Evolutionary conservation across 805 yeast species (phyloP).

Genomic region (Candida xyloterini): DNA sequence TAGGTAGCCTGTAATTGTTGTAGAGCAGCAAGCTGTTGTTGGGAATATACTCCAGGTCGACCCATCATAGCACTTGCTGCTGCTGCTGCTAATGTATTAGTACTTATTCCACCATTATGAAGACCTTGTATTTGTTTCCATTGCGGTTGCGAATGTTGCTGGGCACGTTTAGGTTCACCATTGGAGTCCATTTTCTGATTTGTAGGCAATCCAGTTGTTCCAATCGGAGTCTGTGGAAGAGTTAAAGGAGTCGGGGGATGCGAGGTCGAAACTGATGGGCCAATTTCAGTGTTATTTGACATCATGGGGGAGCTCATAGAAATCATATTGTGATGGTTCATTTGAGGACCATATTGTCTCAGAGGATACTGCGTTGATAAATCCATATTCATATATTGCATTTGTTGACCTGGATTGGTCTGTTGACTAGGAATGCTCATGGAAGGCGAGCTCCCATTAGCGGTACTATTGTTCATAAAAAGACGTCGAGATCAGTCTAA

Average conservation of each 20-base stretch:
- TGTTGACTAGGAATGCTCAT: conserved; percentile 4
- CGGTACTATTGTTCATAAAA: conserved; percentile 6
- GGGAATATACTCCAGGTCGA: conserved; percentile 24
- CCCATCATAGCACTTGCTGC: conserved; percentile 28
- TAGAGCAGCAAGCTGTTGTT: conserved; percentile 25
- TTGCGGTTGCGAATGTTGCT: conserved; percentile 13
- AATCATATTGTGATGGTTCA: conserved; percentile 11
- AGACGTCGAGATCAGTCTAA: no score
- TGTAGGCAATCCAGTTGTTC: background rate
- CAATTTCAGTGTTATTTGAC: conserved; percentile 1
- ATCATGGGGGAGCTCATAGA: conserved; percentile 12
- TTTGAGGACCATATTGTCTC: conserved; percentile 11
- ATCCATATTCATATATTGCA: conserved; percentile 13
- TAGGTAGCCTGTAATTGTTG: conserved; percentile 32
- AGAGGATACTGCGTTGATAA: conserved; percentile 10
- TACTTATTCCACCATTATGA: conserved; percentile 11
- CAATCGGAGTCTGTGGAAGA: conserved; percentile 20
- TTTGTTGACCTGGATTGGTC: conserved; percentile 8
- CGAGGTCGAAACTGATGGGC: conserved; percentile 4
- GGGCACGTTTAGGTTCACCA: conserved; percentile 4
- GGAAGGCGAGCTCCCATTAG: conserved; percentile 8
- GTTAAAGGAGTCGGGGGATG: conserved; percentile 21
- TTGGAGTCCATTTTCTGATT: conserved; percentile 1
- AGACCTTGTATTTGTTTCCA: conserved; percentile 24
- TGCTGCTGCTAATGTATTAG: conserved; percentile 25